A percentile compares a stretch with the other conserved stretches of the same genome.
Conservation (phyloP, 306 rosid species). For the Cucumis cinereus region DNA sequence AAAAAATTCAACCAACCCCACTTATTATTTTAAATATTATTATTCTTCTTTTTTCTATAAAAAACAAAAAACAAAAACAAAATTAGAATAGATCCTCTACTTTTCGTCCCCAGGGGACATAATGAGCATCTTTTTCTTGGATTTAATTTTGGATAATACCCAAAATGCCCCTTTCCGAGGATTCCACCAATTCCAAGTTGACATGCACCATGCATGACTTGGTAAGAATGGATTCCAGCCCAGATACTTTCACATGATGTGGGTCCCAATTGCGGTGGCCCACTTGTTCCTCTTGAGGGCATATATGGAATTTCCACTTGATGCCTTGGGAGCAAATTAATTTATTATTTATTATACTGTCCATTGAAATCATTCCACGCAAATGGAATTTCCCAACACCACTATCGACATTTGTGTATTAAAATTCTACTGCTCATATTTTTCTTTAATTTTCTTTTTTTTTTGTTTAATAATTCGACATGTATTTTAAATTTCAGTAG, state of each 20-base stretch:
- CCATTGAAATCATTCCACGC: not conserved
- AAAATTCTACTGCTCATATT: too few species aligned
- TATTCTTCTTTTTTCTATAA: not conserved
- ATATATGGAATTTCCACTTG: not conserved
- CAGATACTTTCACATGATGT: not conserved
- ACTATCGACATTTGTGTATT: not conserved
- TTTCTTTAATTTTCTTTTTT: too few species aligned
- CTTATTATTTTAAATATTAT: not conserved
- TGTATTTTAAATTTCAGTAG: not conserved
- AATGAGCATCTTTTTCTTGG: not conserved
- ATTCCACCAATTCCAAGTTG: conserved; percentile 9
- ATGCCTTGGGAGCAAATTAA: not conserved
- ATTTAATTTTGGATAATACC: not conserved
- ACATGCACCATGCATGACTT: not conserved
- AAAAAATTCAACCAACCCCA: conserved; percentile 3
- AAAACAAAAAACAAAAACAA: not conserved
- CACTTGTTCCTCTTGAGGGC: not conserved
- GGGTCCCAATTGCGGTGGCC: not conserved
- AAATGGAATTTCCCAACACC: not conserved
- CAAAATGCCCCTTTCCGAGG: not conserved
- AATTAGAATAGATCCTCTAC: not conserved
- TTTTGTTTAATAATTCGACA: too few species aligned
- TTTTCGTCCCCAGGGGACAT: not conserved
- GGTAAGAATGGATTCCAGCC: not conserved
- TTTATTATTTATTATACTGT: too few species aligned